These are phyloP conservation scores for Bidens hawaiensis DNA, from an alignment of 140 eudicot species.

Conservation along the genomic window DNA sequence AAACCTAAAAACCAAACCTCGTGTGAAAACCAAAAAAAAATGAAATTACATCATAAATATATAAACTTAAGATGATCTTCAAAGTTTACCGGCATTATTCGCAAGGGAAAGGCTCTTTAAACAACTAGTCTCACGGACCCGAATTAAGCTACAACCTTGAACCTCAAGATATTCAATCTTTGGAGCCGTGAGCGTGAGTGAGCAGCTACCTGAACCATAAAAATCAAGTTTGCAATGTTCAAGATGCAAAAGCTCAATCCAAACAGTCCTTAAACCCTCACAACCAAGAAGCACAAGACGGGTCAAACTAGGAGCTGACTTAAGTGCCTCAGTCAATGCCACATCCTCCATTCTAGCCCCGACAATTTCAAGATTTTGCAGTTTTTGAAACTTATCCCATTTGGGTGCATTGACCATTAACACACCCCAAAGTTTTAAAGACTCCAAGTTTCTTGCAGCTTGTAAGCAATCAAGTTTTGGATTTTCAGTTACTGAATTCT, in stretches of 20 bases:
- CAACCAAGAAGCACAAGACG: slow-evolving; percentile 68
- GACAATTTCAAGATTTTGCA: slow-evolving; percentile 67
- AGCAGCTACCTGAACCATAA: slow-evolving; percentile 53
- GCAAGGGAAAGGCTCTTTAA: slow-evolving; percentile 57
- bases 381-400: slow-evolving; percentile 59
- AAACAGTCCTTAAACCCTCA: slow-evolving; percentile 60
- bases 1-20: too few species aligned
- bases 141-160: slow-evolving; percentile 80
- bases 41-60: neutral
- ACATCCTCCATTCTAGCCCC: slow-evolving; percentile 67
- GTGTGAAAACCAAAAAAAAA: too few species aligned
- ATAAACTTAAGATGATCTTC: neutral
- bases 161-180: slow-evolving; percentile 65
- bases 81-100: slow-evolving; percentile 59
- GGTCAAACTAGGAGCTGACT: slow-evolving; percentile 62
- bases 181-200: slow-evolving; percentile 54
- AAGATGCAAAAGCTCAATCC: slow-evolving; percentile 53
- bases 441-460: slow-evolving; percentile 61
- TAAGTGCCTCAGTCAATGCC: slow-evolving; percentile 56
- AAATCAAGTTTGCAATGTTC: slow-evolving; percentile 73
- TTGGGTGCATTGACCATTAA: slow-evolving; percentile 57
- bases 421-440: slow-evolving; percentile 81
- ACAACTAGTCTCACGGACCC: slow-evolving; percentile 51
- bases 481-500: slow-evolving; percentile 15
- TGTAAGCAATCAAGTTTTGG: slow-evolving; percentile 70